These are phyloP conservation scores for Irpex lacteus DNA, from an alignment of 1,284 basidiomycete species.

Conservation along the genomic window DNA sequence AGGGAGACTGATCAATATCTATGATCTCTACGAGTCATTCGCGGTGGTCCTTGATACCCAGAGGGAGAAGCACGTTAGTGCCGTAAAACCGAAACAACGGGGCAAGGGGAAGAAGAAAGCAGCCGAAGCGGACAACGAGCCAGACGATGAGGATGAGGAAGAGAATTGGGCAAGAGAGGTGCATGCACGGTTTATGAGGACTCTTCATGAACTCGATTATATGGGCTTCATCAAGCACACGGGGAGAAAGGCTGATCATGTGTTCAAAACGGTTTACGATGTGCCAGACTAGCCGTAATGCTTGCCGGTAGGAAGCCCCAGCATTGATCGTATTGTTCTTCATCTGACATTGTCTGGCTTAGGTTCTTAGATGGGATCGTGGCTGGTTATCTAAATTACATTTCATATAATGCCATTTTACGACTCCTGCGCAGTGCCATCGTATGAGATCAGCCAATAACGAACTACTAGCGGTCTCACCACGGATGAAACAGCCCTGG, in stretches of 20 bases:
- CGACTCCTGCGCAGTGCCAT: no score
- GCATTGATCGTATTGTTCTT: neutral
- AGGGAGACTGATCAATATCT: slow-evolving; percentile 76
- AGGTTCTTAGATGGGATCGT: neutral
- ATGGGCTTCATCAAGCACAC: slow-evolving; percentile 78
- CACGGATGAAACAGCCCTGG: no score
- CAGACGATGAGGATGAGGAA: slow-evolving; percentile 40
- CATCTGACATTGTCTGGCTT: neutral
- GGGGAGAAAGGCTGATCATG: slow-evolving; percentile 71
- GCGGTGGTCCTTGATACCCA: slow-evolving; percentile 58
- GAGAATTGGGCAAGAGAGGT: slow-evolving; percentile 60
- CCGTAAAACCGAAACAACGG: neutral
- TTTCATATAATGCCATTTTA: no score
- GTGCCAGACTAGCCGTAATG: slow-evolving; percentile 33
- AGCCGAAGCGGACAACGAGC: slow-evolving; percentile 31
- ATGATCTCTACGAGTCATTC: slow-evolving; percentile 80
- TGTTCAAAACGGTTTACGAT: slow-evolving; percentile 67
- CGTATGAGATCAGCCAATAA: no score
- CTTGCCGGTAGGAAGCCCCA: neutral
- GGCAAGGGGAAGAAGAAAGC: slow-evolving; percentile 11
- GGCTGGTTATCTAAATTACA: no score
- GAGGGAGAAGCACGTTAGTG: slow-evolving; percentile 23
- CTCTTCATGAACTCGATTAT: slow-evolving; percentile 76
- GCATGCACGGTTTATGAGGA: slow-evolving; percentile 74
- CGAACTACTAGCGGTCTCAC: no score